Evolutionary conservation across 1,284 basidiomycete genomes (phyloP), one percentile per base, ranked within the genome.

Genomic region (Mycena sp.): DNA sequence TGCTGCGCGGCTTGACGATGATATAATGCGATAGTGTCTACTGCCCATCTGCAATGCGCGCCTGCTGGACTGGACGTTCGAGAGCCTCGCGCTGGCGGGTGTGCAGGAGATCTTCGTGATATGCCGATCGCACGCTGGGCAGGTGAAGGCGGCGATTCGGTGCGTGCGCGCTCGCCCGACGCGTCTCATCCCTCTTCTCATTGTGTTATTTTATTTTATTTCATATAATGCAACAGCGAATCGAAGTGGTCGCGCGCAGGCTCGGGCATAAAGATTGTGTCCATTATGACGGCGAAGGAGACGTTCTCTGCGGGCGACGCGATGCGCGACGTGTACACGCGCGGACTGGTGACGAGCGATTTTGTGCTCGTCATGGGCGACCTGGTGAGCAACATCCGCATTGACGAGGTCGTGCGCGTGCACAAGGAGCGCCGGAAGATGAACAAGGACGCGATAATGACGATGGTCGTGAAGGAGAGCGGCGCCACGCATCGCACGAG

Each of bases 91-190:
- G 30, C 83, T 96, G 19, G 94, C 95, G 32, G 95, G 95, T 56
- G 96, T 99, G 46, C 92, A 96, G 73, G 94, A 99, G 78, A 93
- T 98, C 65, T 97, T 98, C 77, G 91, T 99, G 58, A 90, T 99
- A 67, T 97, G 89, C 78, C 87, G 90, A 72, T 97, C 90, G 67
- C 93, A 97, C 77, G 87, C 93, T 11, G 90, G 92, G 59, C 88
- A 92, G 72, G 90, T 96, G 71, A 91, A 92, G 74, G 83, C 85
- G 12, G 93, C 89, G 65, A 91, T 96, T 73, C 86, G 83, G 94
- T 96, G 71, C 74, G 90, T 40, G 38, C 57, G 58, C 58, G 30
- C 16, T 43, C 45, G 63, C 62, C 32, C n/a, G 43, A 45, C 58
- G 44, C 64, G 55, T 61, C 54, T 29, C 28, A n/a, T n/a, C n/a